These are phyloP conservation scores for Plectosphaerella sp. DNA, from an alignment of 2,329 filamentous ascomycete genomes.

Conservation along the genomic window DNA sequence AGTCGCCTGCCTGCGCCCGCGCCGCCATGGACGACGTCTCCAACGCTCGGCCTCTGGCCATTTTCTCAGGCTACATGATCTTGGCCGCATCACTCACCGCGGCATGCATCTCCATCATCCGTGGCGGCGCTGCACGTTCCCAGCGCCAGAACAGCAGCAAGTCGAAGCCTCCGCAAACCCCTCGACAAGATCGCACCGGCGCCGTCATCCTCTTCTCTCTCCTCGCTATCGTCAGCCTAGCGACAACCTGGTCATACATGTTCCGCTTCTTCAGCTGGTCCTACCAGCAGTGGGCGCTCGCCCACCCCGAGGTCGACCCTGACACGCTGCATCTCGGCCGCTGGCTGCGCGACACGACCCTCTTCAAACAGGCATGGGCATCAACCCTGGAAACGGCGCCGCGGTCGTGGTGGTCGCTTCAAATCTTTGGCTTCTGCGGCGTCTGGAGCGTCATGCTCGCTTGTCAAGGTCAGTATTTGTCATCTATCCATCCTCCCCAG, in stretches of 20 bases:
- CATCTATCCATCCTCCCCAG: background rate
- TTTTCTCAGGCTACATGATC: constrained; percentile 16
- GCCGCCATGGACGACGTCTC: constrained; percentile 4
- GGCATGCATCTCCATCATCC: constrained; percentile 11
- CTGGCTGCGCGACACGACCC: constrained; percentile 19
- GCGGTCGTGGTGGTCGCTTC: constrained; percentile 19
- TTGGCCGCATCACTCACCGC: constrained; percentile 12
- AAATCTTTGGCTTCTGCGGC: constrained; percentile 21
- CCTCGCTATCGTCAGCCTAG: constrained; percentile 18
- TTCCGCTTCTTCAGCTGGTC: constrained; percentile 19
- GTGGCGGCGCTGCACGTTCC: background rate
- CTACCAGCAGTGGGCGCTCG: constrained; percentile 9
- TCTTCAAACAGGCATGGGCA: constrained; percentile 21
- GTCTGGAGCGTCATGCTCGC: constrained; percentile 20
- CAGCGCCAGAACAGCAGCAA: background rate
- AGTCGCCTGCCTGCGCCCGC: background rate
- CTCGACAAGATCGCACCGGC: background rate
- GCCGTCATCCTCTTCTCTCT: constrained; percentile 12
- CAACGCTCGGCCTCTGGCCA: constrained; percentile 14
- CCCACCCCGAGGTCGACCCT: background rate
- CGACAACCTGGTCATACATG: constrained; percentile 20
- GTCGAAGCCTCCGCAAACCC: background rate
- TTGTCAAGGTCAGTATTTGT: constrained; percentile 13
- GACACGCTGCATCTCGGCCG: constrained; percentile 11
- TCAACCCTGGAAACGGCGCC: constrained; percentile 15